phyloP scores from a whole-genome alignment of 2,329 filamentous ascomycete genomes.

The Fusarium sp. region DNA sequence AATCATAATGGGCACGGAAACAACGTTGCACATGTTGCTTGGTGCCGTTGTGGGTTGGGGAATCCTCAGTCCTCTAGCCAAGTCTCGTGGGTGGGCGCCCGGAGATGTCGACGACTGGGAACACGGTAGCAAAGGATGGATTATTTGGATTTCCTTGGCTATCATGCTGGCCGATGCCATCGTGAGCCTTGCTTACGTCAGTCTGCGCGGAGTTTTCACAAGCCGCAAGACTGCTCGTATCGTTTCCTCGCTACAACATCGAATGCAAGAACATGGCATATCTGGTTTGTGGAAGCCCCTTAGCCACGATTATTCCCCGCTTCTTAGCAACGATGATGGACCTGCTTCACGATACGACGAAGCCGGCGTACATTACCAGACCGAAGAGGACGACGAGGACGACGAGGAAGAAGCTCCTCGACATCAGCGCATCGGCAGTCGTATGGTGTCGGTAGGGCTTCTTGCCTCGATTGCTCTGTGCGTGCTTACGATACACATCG shows the following conservation, averaged over 20 bases:
- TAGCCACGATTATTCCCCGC: slow-evolving; percentile 38
- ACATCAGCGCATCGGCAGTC: slow-evolving; percentile 80
- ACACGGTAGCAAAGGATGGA: slow-evolving; percentile 95
- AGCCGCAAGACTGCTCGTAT: slow-evolving; percentile 9
- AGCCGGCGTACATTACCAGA: slow-evolving; percentile 9
- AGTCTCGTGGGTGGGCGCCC: slow-evolving; percentile 86
- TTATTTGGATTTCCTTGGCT: slow-evolving; percentile 93
- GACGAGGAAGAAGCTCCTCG: slow-evolving; percentile 81
- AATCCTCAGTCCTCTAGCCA: slow-evolving; percentile 87
- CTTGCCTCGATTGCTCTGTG: slow-evolving; percentile 81
- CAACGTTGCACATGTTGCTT: slow-evolving; percentile 93
- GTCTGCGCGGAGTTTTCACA: slow-evolving; percentile 65
- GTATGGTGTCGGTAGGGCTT: slow-evolving; percentile 78
- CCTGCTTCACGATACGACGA: slow-evolving; percentile 8
- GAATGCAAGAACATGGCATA: slow-evolving; percentile 33
- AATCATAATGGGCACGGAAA: slow-evolving; percentile 97
- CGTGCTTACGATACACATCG: slow-evolving; percentile 79
- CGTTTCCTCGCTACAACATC: slow-evolving; percentile 15
- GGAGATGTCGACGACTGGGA: slow-evolving; percentile 90
- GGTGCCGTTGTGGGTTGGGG: slow-evolving; percentile 92
- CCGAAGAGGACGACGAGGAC: slow-evolving; percentile 57
- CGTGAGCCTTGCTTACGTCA: slow-evolving; percentile 83
- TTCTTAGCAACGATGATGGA: slow-evolving; percentile 29
- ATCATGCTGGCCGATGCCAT: slow-evolving; percentile 97
- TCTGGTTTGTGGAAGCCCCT: slow-evolving; percentile 31